Evolutionary conservation across 1,284 basidiomycete species (phyloP).

Genomic region (Phaffia rhodozyma): DNA sequence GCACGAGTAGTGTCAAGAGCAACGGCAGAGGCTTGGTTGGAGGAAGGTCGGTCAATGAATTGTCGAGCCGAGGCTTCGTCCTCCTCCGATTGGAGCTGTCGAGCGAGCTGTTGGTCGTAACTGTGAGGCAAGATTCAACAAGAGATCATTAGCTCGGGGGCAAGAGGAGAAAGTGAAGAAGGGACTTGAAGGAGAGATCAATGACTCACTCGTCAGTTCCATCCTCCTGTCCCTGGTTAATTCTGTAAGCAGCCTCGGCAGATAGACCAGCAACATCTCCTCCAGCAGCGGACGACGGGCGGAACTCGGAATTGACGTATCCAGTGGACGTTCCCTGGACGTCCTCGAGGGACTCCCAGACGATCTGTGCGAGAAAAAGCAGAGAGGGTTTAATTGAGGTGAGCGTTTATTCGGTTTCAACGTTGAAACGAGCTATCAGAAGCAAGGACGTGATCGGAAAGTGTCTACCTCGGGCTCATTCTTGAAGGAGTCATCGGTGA

Average conservation of each 20-base stretch:
- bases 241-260: conserved; percentile 43
- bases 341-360: conserved; percentile 82
- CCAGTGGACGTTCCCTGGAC: conserved; percentile 61
- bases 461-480: conserved; percentile 52
- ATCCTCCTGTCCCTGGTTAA: conserved; percentile 12
- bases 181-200: neutral
- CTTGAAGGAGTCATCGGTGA: conserved; percentile 67
- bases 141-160: conserved; percentile 1
- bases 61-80: conserved; percentile 33
- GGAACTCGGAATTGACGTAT: conserved; percentile 61
- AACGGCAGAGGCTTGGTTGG: conserved; percentile 27
- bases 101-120: conserved; percentile 41
- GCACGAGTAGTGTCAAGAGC: neutral
- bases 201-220: conserved; percentile 22
- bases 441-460: neutral
- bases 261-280: conserved; percentile 67
- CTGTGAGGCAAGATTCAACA: conserved; percentile 39
- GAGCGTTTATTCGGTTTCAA: neutral
- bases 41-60: conserved; percentile 26
- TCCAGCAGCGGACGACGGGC: conserved; percentile 51
- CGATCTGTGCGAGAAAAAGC: conserved; percentile 24
- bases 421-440: neutral
- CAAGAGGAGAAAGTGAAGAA: conserved; percentile 1
- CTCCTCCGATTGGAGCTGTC: conserved; percentile 60
- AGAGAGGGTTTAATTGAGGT: neutral